Evolutionary conservation across 202 grass and related monocot species (phyloP).

Genomic region (Tripidium arundinaceum): DNA sequence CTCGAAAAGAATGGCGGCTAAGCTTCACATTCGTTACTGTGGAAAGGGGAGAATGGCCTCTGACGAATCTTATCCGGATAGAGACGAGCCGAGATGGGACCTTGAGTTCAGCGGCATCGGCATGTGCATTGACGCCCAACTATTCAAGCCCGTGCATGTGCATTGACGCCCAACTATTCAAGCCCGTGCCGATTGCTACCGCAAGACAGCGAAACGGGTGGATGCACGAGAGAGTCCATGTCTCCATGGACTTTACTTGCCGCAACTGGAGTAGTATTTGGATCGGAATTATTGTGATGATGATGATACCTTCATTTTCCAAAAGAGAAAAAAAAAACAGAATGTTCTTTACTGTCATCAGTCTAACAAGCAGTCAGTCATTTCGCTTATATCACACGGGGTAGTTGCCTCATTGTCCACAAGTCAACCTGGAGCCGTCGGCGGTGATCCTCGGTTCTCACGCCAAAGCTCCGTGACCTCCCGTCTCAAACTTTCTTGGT

Average conservation of each 20-base stretch:
- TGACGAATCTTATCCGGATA: not conserved
- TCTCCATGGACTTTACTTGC: not conserved
- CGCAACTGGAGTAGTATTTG: not conserved
- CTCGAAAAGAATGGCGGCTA: not conserved
- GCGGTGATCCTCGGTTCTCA: not conserved
- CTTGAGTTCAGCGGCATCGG: not conserved
- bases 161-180: not conserved
- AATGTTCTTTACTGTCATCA: not conserved
- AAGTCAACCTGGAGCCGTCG: not conserved
- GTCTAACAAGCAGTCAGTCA: not conserved
- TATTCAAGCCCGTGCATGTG: not conserved
- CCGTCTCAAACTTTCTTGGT: not conserved
- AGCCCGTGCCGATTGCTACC: not conserved
- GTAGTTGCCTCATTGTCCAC: not conserved
- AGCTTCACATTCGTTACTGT: too few relatives aligned
- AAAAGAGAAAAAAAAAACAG: not conserved
- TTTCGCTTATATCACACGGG: not conserved
- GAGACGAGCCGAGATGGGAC: not conserved
- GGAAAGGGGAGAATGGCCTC: too few relatives aligned
- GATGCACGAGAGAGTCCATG: not conserved
- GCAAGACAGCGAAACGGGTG: not conserved
- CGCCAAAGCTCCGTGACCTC: not conserved
- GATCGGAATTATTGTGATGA: not conserved
- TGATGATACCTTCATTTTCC: not conserved
- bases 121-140: conserved; percentile 5